Evolutionary conservation across 805 yeast species (phyloP).

Genomic region (Nakazawaea anatomiae): DNA sequence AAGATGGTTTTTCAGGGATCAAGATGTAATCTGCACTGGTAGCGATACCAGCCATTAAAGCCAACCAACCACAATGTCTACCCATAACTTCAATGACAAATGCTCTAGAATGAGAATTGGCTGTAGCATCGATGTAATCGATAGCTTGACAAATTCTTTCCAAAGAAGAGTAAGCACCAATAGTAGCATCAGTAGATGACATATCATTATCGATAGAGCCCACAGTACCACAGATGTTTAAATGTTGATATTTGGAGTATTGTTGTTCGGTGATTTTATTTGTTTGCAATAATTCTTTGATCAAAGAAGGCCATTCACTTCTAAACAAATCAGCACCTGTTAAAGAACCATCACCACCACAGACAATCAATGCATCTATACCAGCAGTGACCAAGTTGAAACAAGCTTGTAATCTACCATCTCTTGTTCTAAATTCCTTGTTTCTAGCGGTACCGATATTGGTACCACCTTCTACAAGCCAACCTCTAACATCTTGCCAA

Average conservation of each 20-base stretch:
- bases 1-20: constrained; percentile 76
- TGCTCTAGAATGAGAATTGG: constrained; percentile 77
- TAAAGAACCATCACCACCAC: constrained; percentile 82
- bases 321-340: constrained; percentile 80
- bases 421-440: constrained; percentile 57
- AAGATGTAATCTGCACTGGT: constrained; percentile 77
- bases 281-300: constrained; percentile 45
- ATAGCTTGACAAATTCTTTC: constrained; percentile 70
- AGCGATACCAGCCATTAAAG: constrained; percentile 73
- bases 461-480: constrained; percentile 69
- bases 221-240: constrained; percentile 69
- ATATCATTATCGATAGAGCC: constrained; percentile 85
- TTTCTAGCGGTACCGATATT: constrained; percentile 76
- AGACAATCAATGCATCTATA: constrained; percentile 71
- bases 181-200: constrained; percentile 80
- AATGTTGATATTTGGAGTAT: constrained; percentile 41
- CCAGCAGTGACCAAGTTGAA: constrained; percentile 63
- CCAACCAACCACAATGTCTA: constrained; percentile 87
- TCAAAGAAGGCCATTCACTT: constrained; percentile 69
- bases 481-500: constrained; percentile 73
- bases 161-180: constrained; percentile 75
- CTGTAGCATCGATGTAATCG: constrained; percentile 82
- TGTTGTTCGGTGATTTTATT: constrained; percentile 42
- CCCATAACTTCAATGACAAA: constrained; percentile 88
- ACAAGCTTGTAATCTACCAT: constrained; percentile 60